Conservation (phyloP, 306 rosid species). For the Calophaca sinica region DNA sequence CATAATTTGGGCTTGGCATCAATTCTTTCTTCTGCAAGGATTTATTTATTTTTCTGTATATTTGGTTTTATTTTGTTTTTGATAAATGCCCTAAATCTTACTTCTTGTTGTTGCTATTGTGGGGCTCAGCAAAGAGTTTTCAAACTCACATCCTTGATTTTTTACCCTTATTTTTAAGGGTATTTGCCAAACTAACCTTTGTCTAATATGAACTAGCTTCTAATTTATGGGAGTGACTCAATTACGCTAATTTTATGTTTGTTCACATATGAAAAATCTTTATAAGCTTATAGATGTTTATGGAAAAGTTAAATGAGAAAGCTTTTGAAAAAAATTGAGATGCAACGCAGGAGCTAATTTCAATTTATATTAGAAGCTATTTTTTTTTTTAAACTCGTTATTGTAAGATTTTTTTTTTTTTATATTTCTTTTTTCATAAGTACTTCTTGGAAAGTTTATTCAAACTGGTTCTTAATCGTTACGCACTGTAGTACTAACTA, state of each 20-base stretch:
- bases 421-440: not conserved
- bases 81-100: not conserved
- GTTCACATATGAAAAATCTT: not conserved
- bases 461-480: not conserved
- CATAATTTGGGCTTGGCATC: not conserved
- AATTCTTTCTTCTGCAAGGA: too few relatives aligned
- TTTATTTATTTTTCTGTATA: too few relatives aligned
- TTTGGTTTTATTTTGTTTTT: too few relatives aligned
- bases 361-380: not conserved
- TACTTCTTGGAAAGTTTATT: not conserved
- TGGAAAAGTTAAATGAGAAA: not conserved
- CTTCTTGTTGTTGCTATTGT: not conserved
- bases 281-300: slow-evolving; percentile 1
- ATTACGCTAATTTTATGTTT: not conserved
- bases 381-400: not conserved
- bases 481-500: not conserved
- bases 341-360: not conserved
- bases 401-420: not conserved
- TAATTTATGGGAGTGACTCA: not conserved
- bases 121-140: too few relatives aligned
- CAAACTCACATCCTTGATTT: too few relatives aligned
- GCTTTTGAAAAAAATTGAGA: too few relatives aligned
- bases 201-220: not conserved
- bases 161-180: too few relatives aligned
- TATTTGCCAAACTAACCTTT: not conserved